Evolutionary conservation across 192 early-diverging fungal species (phyloP).

Genomic region (Diversispora epigaea): DNA sequence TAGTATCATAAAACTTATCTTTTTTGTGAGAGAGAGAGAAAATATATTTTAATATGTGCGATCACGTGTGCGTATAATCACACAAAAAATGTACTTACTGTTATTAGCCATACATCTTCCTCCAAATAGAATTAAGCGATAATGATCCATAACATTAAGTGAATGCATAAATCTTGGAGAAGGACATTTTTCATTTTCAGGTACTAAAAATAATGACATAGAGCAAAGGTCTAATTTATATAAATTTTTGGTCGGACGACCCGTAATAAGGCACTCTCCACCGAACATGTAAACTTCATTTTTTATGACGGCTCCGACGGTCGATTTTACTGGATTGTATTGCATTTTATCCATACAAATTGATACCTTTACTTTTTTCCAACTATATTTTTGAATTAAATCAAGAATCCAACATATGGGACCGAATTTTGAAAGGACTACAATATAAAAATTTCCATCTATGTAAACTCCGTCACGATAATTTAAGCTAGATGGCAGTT

Average conservation of each 20-base stretch:
- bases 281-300: too few relatives aligned
- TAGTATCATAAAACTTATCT: slow-evolving; percentile 7
- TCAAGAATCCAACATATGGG: background rate
- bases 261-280: too few relatives aligned
- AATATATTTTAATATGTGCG: background rate
- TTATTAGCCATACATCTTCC: background rate
- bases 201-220: too few relatives aligned
- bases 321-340: too few relatives aligned
- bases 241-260: too few relatives aligned
- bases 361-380: too few relatives aligned
- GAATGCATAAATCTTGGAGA: slow-evolving; percentile 10
- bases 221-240: too few relatives aligned
- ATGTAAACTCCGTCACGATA: slow-evolving; percentile 6
- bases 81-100: background rate
- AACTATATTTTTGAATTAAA: background rate
- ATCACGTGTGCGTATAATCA: background rate
- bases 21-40: background rate
- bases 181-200: background rate
- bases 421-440: background rate
- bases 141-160: background rate
- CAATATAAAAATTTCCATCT: slow-evolving; percentile 7
- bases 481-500: background rate
- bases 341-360: too few relatives aligned
- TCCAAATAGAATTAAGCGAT: slow-evolving; percentile 6
- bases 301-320: too few relatives aligned